Base-by-base conservation (phyloP, 805 yeast species). In the Candida khao-thaluensis region DNA sequence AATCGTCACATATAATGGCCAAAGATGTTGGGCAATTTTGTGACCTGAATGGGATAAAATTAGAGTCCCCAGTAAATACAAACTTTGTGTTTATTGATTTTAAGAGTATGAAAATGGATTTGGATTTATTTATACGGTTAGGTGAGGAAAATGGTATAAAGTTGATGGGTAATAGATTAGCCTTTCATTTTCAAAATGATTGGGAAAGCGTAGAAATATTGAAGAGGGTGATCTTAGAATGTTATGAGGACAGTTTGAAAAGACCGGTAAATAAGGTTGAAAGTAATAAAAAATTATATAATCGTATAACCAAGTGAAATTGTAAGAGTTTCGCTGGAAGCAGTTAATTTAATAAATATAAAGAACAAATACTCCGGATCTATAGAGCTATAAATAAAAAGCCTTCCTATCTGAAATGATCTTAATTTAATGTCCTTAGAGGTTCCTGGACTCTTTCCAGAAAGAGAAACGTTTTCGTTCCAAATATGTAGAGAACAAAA, bases 31-130 rank as follows among this genome's bases (percentile, higher is more conserved):
- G 77, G 16, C 57, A 65, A 5, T 76, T 77, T 54, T 79, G 85
- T 53, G 51, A 57, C 31, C 58, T 62, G 25, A 53, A 77, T 34
- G 82, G 81, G 8, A 74, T 85, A 41, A 60, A 68, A 20, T 63
- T 85, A 44, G 82, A 77, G 53, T 69, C 76, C n/a, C 96, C 96
- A 2, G 83, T 80, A 3, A 81, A 89, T 45, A 84, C 96, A 9
- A 88, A 82, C 57, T 87, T 90, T 60, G 89, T 90, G 30, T 86
- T 86, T 53, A 52, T 86, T 37, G 91, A 89, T 56, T 61, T 78
- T 41, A 53, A 48, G 43, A 60, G 59, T 26, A 76, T 75, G 48
- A 67, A 67, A 37, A 74, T 88, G 60, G 77, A 82, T 54, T 78
- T 81, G 18, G 72, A 62, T 14, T 67, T 69, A 21, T 62, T 86